Base-by-base conservation (phyloP, 805 yeast genomes). In the Teunomyces aglyptinius region DNA sequence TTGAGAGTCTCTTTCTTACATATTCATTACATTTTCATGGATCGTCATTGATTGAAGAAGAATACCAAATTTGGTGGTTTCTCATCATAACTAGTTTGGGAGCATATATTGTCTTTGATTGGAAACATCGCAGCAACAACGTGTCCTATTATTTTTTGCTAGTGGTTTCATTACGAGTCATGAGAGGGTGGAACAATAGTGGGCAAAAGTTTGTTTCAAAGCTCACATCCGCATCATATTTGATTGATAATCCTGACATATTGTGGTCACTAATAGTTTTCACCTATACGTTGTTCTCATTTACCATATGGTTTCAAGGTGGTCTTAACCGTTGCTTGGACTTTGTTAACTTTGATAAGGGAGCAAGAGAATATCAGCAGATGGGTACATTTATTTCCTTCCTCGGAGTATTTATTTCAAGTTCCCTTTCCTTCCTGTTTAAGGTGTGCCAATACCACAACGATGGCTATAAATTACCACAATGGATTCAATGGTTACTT, bases 11-110 rank as follows among this genome's bases (percentile, higher is more conserved):
- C 45, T 77, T 84, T 2, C 31, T 72, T 0, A 12, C 59, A 2
- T 72, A 67, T 53, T 75, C 88, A 0, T 75, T 85, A 52, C 89
- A 91, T 67, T 96, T 91, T 8, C 89, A 95, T 49, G 91, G 96
- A 22, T 71, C 76, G 4, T 70, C 76, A 3, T 73, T 91, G 47
- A 86, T 94, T 13, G 99, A 94, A 59, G 99, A 94, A 63, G 99
- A 94, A 60, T 96, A 94, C 60, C 97, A 91, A 60, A 64, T 91
- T 13, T 94, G 99, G 99, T 94, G 96, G 88, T 86, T 64, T 33
- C 56, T 67, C 13, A 54, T 65, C 3, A 44, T 61, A 1, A 40
- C 57, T 11, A 49, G 49, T 28, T 45, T 56, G 4, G 27, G 53
- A 2, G 38, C 44, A 3, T 44, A 27, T 27, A 4, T 41, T 32